A percentile compares a stretch with the other conserved stretches of the same genome.
phyloP scores from a whole-genome alignment of 2,329 filamentous ascomycete genomes.

The Cercospora sesami region DNA sequence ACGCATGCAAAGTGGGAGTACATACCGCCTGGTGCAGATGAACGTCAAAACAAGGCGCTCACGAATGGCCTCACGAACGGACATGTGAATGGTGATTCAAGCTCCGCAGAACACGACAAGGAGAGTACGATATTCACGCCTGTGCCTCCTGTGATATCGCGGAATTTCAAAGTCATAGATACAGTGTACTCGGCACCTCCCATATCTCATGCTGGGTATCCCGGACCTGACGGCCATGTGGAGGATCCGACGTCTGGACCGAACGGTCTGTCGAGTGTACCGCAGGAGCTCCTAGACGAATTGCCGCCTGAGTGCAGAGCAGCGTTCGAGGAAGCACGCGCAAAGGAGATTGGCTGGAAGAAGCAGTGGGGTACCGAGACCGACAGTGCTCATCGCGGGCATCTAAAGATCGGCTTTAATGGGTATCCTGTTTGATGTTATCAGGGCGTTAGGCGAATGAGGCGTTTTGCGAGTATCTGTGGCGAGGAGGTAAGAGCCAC shows the following conservation, averaged over 20 bases:
- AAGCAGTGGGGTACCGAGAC: conserved; percentile 70
- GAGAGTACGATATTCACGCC: conserved; percentile 50
- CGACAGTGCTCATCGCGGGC: conserved; percentile 51
- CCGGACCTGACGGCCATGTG: conserved; percentile 57
- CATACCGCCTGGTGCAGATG: conserved; percentile 50
- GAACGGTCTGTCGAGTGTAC: conserved; percentile 62
- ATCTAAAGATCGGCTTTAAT: conserved; percentile 51
- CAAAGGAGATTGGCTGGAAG: conserved; percentile 70
- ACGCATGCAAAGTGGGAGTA: conserved; percentile 82
- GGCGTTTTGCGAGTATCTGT: conserved; percentile 27
- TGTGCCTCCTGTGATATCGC: conserved; percentile 59
- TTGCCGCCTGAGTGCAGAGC: conserved; percentile 69
- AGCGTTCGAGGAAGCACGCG: conserved; percentile 68
- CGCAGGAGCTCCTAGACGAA: conserved; percentile 65
- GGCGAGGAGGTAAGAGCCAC: conserved; percentile 1
- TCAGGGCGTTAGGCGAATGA: conserved; percentile 41
- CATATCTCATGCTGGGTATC: conserved; percentile 58
- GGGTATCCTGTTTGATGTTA: conserved; percentile 51
- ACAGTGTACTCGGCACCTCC: conserved; percentile 60
- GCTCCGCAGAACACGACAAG: conserved; percentile 22
- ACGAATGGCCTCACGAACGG: conserved; percentile 30
- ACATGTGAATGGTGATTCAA: conserved; percentile 28
- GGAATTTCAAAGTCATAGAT: conserved; percentile 64
- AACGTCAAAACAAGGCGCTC: conserved; percentile 30
- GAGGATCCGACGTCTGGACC: conserved; percentile 48